Evolutionary conservation across 768 basidiomycete genomes (phyloP).

Genomic region (Mycena maculata): DNA sequence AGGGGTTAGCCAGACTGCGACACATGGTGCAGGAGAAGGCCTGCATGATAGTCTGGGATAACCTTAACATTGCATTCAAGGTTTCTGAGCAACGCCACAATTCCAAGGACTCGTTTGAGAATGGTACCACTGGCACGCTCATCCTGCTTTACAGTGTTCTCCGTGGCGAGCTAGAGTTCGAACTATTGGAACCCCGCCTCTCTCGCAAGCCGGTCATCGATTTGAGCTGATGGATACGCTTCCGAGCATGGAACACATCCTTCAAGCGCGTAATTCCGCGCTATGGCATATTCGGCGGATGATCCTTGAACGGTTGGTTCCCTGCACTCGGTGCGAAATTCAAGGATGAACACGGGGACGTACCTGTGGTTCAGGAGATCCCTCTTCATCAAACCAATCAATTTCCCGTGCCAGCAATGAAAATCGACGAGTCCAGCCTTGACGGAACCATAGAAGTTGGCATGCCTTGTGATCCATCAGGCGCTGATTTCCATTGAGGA

Average conservation of each 20-base stretch:
- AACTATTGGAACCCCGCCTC: not conserved
- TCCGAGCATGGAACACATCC: not conserved
- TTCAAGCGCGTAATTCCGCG: not conserved
- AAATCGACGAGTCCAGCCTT: no score
- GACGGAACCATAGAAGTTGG: no score
- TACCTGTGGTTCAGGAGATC: conserved; percentile 3
- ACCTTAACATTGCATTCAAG: not conserved
- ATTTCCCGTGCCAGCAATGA: no score
- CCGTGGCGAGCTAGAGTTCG: not conserved
- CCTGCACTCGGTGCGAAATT: not conserved
- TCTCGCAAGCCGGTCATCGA: not conserved
- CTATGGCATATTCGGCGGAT: not conserved
- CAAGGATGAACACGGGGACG: not conserved
- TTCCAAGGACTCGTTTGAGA: not conserved
- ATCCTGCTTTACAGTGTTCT: not conserved
- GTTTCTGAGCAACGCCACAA: not conserved
- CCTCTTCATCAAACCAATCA: conserved; percentile 33
- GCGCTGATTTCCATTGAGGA: no score
- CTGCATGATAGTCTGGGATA: conserved; percentile 37
- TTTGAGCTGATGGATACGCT: not conserved
- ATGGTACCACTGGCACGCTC: not conserved
- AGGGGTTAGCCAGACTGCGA: conserved; percentile 16
- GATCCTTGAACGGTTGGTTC: not conserved
- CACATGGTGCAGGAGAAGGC: conserved; percentile 42
- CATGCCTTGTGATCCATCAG: no score